Conservation (phyloP, 2,329 filamentous ascomycete species). For the Cladosporium sp. region DNA sequence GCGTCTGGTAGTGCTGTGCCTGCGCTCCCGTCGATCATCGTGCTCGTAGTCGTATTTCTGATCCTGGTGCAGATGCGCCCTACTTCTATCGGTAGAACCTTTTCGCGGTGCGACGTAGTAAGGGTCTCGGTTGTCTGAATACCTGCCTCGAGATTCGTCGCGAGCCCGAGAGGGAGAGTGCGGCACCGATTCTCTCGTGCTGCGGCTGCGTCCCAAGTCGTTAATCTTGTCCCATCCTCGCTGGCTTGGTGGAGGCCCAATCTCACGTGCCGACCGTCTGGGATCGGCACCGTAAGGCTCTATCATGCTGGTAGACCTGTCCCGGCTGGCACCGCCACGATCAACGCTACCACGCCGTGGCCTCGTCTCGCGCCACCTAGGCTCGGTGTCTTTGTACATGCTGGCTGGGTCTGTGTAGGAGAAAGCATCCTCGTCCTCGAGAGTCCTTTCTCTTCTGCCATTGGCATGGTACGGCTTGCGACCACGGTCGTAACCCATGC, state of each 20-base stretch:
- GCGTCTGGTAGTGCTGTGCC: constrained; percentile 35
- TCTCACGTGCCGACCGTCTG: constrained; percentile 30
- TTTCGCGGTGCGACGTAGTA: constrained; percentile 33
- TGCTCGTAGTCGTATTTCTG: constrained; percentile 41
- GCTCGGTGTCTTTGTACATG: constrained; percentile 50
- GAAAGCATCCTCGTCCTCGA: constrained; percentile 42
- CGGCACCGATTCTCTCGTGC: constrained; percentile 39
- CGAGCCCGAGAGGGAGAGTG: constrained; percentile 25
- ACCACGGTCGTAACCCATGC: constrained; percentile 22
- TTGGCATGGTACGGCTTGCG: constrained; percentile 29
- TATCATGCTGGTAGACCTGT: constrained; percentile 44
- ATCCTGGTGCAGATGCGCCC: constrained; percentile 45
- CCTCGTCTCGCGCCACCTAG: constrained; percentile 34
- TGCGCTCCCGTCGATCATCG: constrained; percentile 39
- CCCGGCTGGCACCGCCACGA: constrained; percentile 32
- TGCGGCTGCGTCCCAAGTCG: constrained; percentile 41
- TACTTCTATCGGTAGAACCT: constrained; percentile 38
- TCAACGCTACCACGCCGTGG: constrained; percentile 44
- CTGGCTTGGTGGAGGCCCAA: constrained; percentile 62
- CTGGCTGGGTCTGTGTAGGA: constrained; percentile 48
- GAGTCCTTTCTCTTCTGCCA: constrained; percentile 23
- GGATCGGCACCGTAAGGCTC: constrained; percentile 29
- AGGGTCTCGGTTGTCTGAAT: constrained; percentile 32
- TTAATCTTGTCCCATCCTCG: constrained; percentile 68
- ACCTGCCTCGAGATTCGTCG: constrained; percentile 21